Evolutionary conservation across 139 green algal genomes (phyloP).

Genomic region (Coelastrella sp.): DNA sequence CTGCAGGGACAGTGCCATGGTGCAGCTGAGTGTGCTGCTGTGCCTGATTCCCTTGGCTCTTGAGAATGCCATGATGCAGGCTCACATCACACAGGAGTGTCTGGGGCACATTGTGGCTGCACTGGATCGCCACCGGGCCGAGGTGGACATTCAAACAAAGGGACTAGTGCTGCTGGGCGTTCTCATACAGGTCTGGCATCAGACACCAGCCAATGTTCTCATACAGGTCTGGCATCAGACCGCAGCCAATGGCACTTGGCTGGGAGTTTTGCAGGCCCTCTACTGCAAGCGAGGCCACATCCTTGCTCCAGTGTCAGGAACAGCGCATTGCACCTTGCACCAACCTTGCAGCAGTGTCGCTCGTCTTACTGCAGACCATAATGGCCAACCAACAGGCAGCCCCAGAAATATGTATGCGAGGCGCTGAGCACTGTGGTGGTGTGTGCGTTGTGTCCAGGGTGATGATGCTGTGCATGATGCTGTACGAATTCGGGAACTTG

Average conservation of each 20-base stretch:
- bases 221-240: not conserved
- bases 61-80: slow-evolving; percentile 71
- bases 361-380: no score
- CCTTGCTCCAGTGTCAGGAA: no score
- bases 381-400: no score
- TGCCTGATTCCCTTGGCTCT: slow-evolving; percentile 72
- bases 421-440: not conserved
- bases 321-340: no score
- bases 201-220: not conserved
- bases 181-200: slow-evolving; percentile 57
- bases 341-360: no score
- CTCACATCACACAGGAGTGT: slow-evolving; percentile 50
- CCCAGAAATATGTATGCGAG: no score
- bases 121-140: slow-evolving; percentile 48
- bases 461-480: slow-evolving; percentile 69
- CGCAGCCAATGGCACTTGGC: not conserved
- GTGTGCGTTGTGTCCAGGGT: slow-evolving; percentile 41
- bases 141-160: slow-evolving; percentile 74
- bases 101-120: slow-evolving; percentile 58
- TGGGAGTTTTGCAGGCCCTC: no score
- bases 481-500: slow-evolving; percentile 55
- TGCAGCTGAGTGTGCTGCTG: slow-evolving; percentile 77
- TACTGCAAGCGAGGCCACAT: no score
- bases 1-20: slow-evolving; percentile 58
- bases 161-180: slow-evolving; percentile 73